Conservation (phyloP, 768 basidiomycete species). For the Termitomyces sp. region DNA sequence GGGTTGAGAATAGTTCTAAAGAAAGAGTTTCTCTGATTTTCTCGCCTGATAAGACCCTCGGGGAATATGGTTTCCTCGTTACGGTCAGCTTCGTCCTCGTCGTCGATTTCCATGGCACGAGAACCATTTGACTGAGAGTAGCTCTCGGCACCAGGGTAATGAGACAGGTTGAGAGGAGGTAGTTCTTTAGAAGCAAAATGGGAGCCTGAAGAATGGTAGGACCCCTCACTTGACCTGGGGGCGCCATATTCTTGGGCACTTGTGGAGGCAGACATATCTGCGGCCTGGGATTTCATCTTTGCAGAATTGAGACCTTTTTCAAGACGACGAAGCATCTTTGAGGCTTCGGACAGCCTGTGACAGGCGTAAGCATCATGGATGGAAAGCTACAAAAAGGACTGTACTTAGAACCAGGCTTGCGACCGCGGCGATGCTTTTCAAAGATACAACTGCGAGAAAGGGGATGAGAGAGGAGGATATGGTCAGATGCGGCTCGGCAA, state of each 20-base stretch:
- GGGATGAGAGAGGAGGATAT: slow-evolving; percentile 6
- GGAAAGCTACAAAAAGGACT: slow-evolving; percentile 15
- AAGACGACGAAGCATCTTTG: slow-evolving; percentile 81
- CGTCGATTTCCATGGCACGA: slow-evolving; percentile 44
- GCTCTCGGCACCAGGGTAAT: slow-evolving; percentile 25
- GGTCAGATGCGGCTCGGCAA: neutral
- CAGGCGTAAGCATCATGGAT: slow-evolving; percentile 4
- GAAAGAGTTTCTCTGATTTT: slow-evolving; percentile 70
- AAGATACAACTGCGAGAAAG: slow-evolving; percentile 58
- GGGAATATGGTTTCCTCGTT: slow-evolving; percentile 65
- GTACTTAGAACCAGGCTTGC: slow-evolving; percentile 88
- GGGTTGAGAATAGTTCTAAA: slow-evolving; percentile 82
- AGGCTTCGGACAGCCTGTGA: slow-evolving; percentile 75
- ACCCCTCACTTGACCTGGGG: slow-evolving; percentile 23
- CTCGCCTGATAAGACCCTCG: slow-evolving; percentile 65
- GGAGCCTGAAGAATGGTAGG: slow-evolving; percentile 23
- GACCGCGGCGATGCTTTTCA: slow-evolving; percentile 84
- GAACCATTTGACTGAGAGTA: slow-evolving; percentile 33
- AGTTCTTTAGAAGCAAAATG: slow-evolving; percentile 42
- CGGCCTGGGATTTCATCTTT: slow-evolving; percentile 61
- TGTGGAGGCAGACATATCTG: slow-evolving; percentile 28
- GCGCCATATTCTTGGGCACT: slow-evolving; percentile 19
- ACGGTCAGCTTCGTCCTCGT: slow-evolving; percentile 59
- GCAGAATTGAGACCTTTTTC: slow-evolving; percentile 79
- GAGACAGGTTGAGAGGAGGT: slow-evolving; percentile 40